Conservation (phyloP, 257 asterid genomes). For the Ilex asprella region DNA sequence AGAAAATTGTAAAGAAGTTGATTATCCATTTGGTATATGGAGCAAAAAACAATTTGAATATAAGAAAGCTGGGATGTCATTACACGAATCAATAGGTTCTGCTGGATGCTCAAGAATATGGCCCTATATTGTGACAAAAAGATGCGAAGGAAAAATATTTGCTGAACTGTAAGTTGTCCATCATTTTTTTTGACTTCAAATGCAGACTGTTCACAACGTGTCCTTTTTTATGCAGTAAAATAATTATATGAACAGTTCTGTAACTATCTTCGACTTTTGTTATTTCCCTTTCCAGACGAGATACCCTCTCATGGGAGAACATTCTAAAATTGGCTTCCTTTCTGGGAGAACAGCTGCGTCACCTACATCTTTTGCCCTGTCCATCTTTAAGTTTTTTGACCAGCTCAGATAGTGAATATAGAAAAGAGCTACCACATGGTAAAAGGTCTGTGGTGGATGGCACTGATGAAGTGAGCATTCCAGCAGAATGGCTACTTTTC, state of each 20-base stretch:
- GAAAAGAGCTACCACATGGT: conserved; percentile 24
- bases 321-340: conserved; percentile 64
- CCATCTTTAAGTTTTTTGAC: conserved; percentile 33
- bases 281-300: conserved; percentile 58
- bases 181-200: neutral
- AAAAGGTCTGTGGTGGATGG: conserved; percentile 32
- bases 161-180: conserved; percentile 68
- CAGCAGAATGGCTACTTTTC: conserved; percentile 50
- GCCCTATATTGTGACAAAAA: conserved; percentile 81
- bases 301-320: conserved; percentile 57
- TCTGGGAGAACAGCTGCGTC: conserved; percentile 81
- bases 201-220: neutral
- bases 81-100: conserved; percentile 31
- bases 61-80: conserved; percentile 43
- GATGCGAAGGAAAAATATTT: conserved; percentile 82
- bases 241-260: conserved; percentile 1
- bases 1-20: conserved; percentile 31
- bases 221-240: conserved; percentile 11
- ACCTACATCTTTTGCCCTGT: conserved; percentile 68
- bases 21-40: conserved; percentile 84
- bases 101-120: conserved; percentile 41
- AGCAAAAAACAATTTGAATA: conserved; percentile 58
- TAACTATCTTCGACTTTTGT: conserved; percentile 10
- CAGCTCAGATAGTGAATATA: conserved; percentile 25
- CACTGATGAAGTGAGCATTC: conserved; percentile 18